These are phyloP conservation scores for Golubevia sp. DNA, from an alignment of 1,284 basidiomycete genomes.

Conservation along the genomic window DNA sequence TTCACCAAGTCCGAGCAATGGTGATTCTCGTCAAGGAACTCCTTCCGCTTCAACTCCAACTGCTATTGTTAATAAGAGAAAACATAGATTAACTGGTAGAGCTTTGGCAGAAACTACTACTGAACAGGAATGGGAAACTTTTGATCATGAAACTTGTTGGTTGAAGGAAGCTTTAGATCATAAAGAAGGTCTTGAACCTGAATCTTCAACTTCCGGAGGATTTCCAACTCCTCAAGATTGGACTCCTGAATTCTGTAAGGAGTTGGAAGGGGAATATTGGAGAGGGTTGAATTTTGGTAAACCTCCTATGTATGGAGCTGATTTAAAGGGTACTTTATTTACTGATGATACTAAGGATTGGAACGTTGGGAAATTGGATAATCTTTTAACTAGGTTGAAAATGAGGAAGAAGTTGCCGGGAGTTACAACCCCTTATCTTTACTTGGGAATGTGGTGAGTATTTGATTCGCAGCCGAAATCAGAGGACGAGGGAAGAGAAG, in stretches of 20 bases:
- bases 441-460: slow-evolving; percentile 59
- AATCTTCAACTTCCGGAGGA: not conserved
- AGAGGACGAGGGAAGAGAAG: no score
- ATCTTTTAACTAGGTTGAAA: slow-evolving; percentile 46
- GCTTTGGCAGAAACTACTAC: slow-evolving; percentile 34
- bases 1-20: slow-evolving; percentile 1
- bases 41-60: not conserved
- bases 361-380: slow-evolving; percentile 58
- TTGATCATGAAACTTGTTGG: slow-evolving; percentile 49
- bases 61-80: not conserved
- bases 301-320: slow-evolving; percentile 60
- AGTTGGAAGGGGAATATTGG: slow-evolving; percentile 60
- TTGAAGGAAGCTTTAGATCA: slow-evolving; percentile 33
- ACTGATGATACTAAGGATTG: slow-evolving; percentile 42
- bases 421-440: slow-evolving; percentile 60
- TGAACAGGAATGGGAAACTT: slow-evolving; percentile 40
- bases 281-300: slow-evolving; percentile 52
- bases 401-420: slow-evolving; percentile 49
- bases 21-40: slow-evolving; percentile 1
- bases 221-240: slow-evolving; percentile 19
- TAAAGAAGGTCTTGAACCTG: not conserved
- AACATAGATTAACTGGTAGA: not conserved
- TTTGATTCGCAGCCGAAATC: no score
- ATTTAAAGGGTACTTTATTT: slow-evolving; percentile 58
- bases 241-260: slow-evolving; percentile 40